These are phyloP conservation scores for Tolypocladium album DNA, from an alignment of 2,329 filamentous ascomycete genomes.

Conservation along the genomic window DNA sequence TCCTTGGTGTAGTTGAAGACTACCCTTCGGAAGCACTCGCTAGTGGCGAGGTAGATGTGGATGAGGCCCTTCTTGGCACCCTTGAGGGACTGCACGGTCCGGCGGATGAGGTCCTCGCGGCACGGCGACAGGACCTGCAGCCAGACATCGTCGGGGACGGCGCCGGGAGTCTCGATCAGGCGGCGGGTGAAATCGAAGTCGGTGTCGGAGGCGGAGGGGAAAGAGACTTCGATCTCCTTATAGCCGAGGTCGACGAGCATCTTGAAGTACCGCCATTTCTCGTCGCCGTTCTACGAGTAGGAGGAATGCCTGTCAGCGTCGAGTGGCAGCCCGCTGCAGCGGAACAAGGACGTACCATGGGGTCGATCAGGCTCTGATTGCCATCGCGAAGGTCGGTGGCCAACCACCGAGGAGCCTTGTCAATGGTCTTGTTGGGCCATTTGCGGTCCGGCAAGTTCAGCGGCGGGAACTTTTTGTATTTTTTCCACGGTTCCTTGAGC, in stretches of 20 bases:
- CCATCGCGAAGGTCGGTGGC: slow-evolving; percentile 77
- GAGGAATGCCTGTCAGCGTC: not conserved
- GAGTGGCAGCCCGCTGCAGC: not conserved
- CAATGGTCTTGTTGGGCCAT: slow-evolving; percentile 77
- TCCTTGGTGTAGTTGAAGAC: slow-evolving; percentile 83
- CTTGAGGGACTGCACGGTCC: slow-evolving; percentile 79
- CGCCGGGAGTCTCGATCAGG: slow-evolving; percentile 74
- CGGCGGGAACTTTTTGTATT: slow-evolving; percentile 59
- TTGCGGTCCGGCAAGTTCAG: slow-evolving; percentile 55
- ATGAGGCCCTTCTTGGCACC: slow-evolving; percentile 90
- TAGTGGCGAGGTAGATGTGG: slow-evolving; percentile 93
- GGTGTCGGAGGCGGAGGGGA: slow-evolving; percentile 86
- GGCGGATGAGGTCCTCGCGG: slow-evolving; percentile 78
- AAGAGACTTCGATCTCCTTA: slow-evolving; percentile 96
- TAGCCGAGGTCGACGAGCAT: slow-evolving; percentile 89
- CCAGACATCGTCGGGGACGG: slow-evolving; percentile 79
- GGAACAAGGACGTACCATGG: slow-evolving; percentile 55
- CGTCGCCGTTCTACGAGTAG: slow-evolving; percentile 63
- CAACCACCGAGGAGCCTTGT: slow-evolving; percentile 84
- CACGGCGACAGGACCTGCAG: slow-evolving; percentile 90
- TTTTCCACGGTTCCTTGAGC: slow-evolving; percentile 67
- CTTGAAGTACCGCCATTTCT: slow-evolving; percentile 92
- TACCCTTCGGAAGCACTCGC: slow-evolving; percentile 85
- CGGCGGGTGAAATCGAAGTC: slow-evolving; percentile 92
- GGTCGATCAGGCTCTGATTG: slow-evolving; percentile 86